phyloP scores from a whole-genome alignment of 2,329 filamentous ascomycete species.

The Fusarium sacchari region DNA sequence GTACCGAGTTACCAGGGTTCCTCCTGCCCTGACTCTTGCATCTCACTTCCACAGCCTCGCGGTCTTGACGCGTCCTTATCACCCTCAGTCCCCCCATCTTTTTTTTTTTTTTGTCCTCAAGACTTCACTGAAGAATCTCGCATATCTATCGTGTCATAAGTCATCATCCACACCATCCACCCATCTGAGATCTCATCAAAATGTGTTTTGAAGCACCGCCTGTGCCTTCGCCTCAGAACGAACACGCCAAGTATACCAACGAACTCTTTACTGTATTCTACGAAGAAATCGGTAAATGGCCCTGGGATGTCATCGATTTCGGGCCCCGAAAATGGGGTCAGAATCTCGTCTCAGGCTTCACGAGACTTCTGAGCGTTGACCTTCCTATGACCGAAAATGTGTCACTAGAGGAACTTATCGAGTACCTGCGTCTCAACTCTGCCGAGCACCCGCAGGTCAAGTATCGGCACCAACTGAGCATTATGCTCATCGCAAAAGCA shows the following conservation, averaged over 20 bases:
- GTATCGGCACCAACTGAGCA: background rate
- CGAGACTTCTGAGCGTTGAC: background rate
- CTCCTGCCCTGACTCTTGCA: background rate
- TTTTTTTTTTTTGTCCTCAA: background rate
- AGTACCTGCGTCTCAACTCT: background rate
- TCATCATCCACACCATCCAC: no score
- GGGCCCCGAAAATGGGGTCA: background rate
- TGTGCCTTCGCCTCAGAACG: background rate
- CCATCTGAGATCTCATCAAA: no score
- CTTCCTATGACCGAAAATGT: background rate
- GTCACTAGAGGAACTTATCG: background rate
- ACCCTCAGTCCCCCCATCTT: no score
- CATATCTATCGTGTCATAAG: background rate
- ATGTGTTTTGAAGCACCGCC: background rate
- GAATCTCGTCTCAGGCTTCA: background rate
- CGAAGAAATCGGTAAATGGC: background rate
- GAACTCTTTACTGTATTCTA: background rate
- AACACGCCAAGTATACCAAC: accelerated
- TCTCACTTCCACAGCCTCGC: background rate
- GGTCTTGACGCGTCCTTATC: background rate
- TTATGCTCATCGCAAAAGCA: background rate
- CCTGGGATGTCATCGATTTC: constrained; percentile 1
- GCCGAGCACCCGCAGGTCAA: accelerated
- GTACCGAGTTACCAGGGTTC: background rate
- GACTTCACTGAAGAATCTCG: no score